Percentiles rank a stretch among this genome's conserved stretches.
These are phyloP conservation scores for Cicer chorassanicum DNA, from an alignment of 306 rosid species.

Conservation along the genomic window DNA sequence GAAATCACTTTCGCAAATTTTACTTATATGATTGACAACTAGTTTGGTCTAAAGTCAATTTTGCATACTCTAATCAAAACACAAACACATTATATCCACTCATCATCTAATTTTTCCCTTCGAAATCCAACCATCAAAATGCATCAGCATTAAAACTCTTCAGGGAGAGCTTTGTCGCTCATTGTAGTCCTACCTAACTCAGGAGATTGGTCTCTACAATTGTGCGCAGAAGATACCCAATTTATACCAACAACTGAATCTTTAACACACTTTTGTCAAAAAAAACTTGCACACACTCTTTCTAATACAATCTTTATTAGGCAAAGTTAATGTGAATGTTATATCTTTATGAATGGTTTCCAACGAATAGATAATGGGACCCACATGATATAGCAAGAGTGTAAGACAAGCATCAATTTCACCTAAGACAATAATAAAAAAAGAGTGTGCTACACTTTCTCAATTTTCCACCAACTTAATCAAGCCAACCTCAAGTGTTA, in stretches of 20 bases:
- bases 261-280: neutral
- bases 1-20: neutral
- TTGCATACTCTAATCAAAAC: constrained; percentile 4
- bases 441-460: no score
- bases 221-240: no score
- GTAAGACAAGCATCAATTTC: no score
- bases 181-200: no score
- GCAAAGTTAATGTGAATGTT: neutral
- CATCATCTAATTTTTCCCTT: neutral
- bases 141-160: no score
- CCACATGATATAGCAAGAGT: no score
- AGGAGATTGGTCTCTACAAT: no score
- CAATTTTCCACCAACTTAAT: no score
- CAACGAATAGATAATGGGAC: no score
- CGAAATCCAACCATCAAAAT: neutral
- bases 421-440: no score
- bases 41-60: neutral
- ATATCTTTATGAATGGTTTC: neutral
- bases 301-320: neutral
- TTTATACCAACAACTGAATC: neutral
- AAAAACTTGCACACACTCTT: neutral
- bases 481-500: no score
- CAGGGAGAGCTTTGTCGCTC: no score
- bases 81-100: neutral
- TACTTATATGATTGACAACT: neutral